phyloP scores from a whole-genome alignment of 495 filamentous ascomycete genomes.

The Saxophila tyrrhenica region DNA sequence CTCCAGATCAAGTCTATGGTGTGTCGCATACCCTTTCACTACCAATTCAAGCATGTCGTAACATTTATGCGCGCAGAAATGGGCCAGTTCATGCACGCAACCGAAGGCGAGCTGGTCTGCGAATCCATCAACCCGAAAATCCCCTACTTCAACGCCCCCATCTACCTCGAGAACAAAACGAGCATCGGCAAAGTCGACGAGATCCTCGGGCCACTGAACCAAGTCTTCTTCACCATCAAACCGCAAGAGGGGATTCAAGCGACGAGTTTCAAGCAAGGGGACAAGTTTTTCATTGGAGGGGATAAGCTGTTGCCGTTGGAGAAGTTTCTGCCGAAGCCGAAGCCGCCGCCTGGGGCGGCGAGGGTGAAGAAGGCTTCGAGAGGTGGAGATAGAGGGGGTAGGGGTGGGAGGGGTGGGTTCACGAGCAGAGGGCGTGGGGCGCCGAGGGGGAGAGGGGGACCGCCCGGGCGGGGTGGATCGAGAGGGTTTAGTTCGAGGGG shows the following conservation, averaged over 20 bases:
- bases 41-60: not conserved
- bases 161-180: slow-evolving; percentile 97
- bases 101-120: slow-evolving; percentile 95
- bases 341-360: slow-evolving; percentile 58
- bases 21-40: not conserved
- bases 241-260: slow-evolving; percentile 91
- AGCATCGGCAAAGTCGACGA: slow-evolving; percentile 81
- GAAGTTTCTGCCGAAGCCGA: slow-evolving; percentile 92
- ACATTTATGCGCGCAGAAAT: slow-evolving; percentile 47
- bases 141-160: slow-evolving; percentile 96
- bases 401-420: slow-evolving; percentile 34
- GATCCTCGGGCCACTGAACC: slow-evolving; percentile 87
- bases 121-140: slow-evolving; percentile 87
- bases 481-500: slow-evolving; percentile 12
- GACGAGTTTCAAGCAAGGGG: slow-evolving; percentile 82
- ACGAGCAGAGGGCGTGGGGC: slow-evolving; percentile 30
- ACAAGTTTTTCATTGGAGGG: slow-evolving; percentile 90
- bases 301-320: slow-evolving; percentile 93
- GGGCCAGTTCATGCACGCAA: slow-evolving; percentile 84
- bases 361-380: slow-evolving; percentile 43
- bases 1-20: slow-evolving; percentile 36
- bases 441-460: slow-evolving; percentile 17
- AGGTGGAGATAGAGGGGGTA: slow-evolving; percentile 34
- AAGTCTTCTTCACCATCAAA: slow-evolving; percentile 97
- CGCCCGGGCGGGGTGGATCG: slow-evolving; percentile 16